Evolutionary conservation across 805 yeast species (phyloP).

Genomic region (Myxozyma kluyveri): DNA sequence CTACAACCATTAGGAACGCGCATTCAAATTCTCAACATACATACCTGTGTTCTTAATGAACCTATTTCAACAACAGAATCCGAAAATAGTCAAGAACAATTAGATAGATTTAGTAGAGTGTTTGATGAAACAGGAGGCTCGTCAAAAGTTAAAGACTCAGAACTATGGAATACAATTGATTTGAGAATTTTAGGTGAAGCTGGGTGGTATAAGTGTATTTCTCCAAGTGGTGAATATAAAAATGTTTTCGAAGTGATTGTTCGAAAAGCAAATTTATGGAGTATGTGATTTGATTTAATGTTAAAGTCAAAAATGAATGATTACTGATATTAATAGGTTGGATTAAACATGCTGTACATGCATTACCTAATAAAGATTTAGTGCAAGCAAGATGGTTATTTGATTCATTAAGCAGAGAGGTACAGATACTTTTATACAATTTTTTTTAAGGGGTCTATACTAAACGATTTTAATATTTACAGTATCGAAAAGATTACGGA

Average conservation of each 20-base stretch:
- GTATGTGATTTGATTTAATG: constrained; percentile 7
- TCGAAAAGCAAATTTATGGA: constrained; percentile 21
- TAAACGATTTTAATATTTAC: constrained; percentile 1
- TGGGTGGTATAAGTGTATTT: constrained; percentile 17
- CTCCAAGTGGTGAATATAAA: constrained; percentile 13
- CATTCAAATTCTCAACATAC: constrained; percentile 12
- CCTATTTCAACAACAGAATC: no score
- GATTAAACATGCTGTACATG: constrained; percentile 12
- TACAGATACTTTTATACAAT: neutral
- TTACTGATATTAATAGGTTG: no score
- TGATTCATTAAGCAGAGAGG: constrained; percentile 7
- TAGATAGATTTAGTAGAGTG: no score
- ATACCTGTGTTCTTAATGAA: constrained; percentile 13
- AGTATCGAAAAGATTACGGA: constrained; percentile 5
- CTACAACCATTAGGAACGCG: constrained; percentile 4
- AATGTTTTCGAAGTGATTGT: constrained; percentile 6
- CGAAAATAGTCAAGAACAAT: no score
- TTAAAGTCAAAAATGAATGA: no score
- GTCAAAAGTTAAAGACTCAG: no score
- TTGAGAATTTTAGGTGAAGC: constrained; percentile 20
- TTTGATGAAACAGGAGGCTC: no score
- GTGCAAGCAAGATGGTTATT: constrained; percentile 2
- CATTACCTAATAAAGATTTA: neutral
- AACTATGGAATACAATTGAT: no score
- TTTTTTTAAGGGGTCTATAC: neutral